Evolutionary conservation across 345 rosid genomes (phyloP), one percentile per base, ranked within the genome.

Genomic region (Linum usitatissimum): DNA sequence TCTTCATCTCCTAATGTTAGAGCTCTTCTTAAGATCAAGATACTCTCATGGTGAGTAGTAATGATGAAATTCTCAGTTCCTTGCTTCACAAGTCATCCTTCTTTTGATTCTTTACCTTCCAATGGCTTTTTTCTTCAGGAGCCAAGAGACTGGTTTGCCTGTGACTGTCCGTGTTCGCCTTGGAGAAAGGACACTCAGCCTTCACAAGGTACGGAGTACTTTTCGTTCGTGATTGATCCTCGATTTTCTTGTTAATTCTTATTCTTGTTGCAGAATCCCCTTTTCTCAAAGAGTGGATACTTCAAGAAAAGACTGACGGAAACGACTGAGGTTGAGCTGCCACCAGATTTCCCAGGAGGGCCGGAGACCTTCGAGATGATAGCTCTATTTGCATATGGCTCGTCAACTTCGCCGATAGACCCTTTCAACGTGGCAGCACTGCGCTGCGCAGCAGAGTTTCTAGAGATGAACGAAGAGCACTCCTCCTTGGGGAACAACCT

Each of bases 281-380:
- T 88, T 67, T 75, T 71, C 56, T 74, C 81, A 13, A 88, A 77
- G 71, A 82, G 96, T 40, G 88, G 90, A 75, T 88, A 79, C 81
- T 82, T 88, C 69, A 82, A 76, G 69, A 73, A 74, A 62, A 77
- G 78, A 68, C 58, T 79, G 66, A 71, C 59, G 1, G 78, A 76
- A 39, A 71, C 84, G 6, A 62, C 69, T 0, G 86, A 82, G 71
- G 61, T 84, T 14, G 83, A 84, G 61, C 76, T 88, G 45, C 86
- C 84, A 12, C 70, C 55, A 23, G 73, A 73, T 51, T 88, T 88
- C 76, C 96, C 90, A 6, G 96, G 96, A 68, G 93, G 96, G 31
- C 76, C 88, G 20, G 86, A 83, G 63, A 81, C 82, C 34, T 88
- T 88, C 59, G 93, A 88, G 78, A 82, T 67, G 84, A 81, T 88